These are phyloP conservation scores for Acanthamoeba royreba DNA, from an alignment of 208 protist genomes.

Conservation along the genomic window DNA sequence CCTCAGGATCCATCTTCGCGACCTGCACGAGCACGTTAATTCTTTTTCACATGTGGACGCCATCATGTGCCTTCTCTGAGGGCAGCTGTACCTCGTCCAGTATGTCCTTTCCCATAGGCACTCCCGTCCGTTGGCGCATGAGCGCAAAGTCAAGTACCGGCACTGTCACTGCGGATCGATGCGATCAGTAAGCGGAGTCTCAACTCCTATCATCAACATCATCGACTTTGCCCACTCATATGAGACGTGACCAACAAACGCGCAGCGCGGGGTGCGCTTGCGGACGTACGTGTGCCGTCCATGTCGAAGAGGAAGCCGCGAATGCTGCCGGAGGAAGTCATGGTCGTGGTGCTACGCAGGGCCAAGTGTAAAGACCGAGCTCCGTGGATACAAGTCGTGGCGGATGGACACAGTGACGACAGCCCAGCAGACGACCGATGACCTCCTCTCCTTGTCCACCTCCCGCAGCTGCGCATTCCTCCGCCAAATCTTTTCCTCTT, in stretches of 20 bases:
- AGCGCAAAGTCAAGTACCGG: neutral
- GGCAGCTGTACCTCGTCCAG: neutral
- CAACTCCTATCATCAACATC: neutral
- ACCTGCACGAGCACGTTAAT: no score
- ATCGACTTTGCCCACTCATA: neutral
- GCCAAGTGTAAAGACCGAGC: neutral
- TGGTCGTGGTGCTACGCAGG: neutral
- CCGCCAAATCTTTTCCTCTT: no score
- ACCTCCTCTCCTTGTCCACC: no score
- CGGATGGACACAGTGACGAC: no score
- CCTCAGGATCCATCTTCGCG: neutral
- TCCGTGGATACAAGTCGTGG: no score
- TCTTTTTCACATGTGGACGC: neutral
- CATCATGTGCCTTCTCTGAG: neutral
- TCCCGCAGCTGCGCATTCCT: no score
- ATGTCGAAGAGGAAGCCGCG: constrained; percentile 7
- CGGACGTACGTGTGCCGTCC: neutral
- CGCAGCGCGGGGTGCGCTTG: neutral
- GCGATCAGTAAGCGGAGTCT: neutral
- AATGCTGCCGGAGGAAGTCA: neutral
- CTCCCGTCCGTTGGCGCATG: neutral
- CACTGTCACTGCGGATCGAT: neutral
- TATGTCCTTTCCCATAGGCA: neutral
- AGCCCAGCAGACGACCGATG: no score
- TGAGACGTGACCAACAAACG: neutral